Base-by-base conservation (phyloP, 257 asterid species). In the Verbascum thapsus region DNA sequence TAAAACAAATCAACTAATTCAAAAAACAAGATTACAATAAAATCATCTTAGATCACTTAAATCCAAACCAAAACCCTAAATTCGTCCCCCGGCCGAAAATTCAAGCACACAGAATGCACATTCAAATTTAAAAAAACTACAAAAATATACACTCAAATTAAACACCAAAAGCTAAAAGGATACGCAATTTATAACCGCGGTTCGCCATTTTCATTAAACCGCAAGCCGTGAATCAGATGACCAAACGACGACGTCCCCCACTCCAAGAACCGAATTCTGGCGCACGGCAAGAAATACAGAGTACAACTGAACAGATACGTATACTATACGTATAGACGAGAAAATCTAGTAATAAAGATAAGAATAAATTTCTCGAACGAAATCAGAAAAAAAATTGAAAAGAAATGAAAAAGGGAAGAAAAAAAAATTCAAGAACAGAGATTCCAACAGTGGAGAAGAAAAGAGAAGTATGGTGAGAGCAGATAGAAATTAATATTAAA, bases 121-220 rank as follows among this genome's bases (percentile, higher is more conserved):
- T 44, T 73, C 72, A 10, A 64, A 65, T 57, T 58, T 15, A 61
- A 43, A 8, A 47, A 37, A 20, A 5, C 22, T 43, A 56, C 0
- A 50, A 8, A 50, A 37, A 56, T 3, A 61, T 13, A 58, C 35
- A 43, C 44, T 16, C 17, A 63, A 67, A n/a, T 15, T 3, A 40
- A 45, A 53, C 39, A 12, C 50, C 43, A 58, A 52, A 58, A 19
- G 52, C 30, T 40, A 56, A 79, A 56, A 85, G 95, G 96, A 90
- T 90, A 94, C 98, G 99, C 78, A 94, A 74, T 80, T 94, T 94
- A 68, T 94, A 94, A 32, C 98, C 96, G 30, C 97, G 95, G 61
- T 85, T 85, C 66, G 90, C 90, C 98, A 94, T 94, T 69, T 49
- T 63, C 45, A 38, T 23, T 7, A 3, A 47, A 71, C 61, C 62